phyloP scores from a whole-genome alignment of 2,329 filamentous ascomycete genomes.

The Periconia digitata region DNA sequence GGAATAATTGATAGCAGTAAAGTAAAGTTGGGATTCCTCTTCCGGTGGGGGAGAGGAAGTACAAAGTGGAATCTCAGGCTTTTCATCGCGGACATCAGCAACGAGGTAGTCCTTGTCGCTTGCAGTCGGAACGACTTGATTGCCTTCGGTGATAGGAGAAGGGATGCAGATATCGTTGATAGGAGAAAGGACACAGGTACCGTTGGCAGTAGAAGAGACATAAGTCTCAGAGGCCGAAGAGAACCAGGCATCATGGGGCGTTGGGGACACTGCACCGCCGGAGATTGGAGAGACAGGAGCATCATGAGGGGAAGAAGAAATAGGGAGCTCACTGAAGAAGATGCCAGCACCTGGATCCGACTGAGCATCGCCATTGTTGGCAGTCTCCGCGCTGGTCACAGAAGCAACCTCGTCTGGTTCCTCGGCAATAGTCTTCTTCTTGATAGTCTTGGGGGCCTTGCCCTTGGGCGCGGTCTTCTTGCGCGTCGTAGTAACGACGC shows the following conservation, averaged over 20 bases:
- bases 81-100: too few relatives aligned
- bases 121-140: too few relatives aligned
- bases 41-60: not conserved
- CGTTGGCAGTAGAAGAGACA: too few relatives aligned
- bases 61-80: too few relatives aligned
- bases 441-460: not conserved
- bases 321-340: slow-evolving; percentile 1
- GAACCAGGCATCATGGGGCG: too few relatives aligned
- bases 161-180: not conserved
- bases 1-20: not conserved
- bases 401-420: not conserved
- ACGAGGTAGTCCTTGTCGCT: not conserved
- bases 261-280: too few relatives aligned
- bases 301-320: not conserved
- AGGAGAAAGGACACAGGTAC: too few relatives aligned
- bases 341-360: slow-evolving; percentile 3
- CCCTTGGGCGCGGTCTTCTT: not conserved
- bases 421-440: not conserved
- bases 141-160: not conserved
- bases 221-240: too few relatives aligned
- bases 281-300: not conserved
- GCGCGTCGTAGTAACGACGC: not conserved
- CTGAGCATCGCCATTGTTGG: not conserved
- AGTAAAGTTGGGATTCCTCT: not conserved
- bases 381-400: not conserved